These are phyloP conservation scores for Acanthamoeba triangularis DNA, from an alignment of 208 protist genomes.

Conservation along the genomic window DNA sequence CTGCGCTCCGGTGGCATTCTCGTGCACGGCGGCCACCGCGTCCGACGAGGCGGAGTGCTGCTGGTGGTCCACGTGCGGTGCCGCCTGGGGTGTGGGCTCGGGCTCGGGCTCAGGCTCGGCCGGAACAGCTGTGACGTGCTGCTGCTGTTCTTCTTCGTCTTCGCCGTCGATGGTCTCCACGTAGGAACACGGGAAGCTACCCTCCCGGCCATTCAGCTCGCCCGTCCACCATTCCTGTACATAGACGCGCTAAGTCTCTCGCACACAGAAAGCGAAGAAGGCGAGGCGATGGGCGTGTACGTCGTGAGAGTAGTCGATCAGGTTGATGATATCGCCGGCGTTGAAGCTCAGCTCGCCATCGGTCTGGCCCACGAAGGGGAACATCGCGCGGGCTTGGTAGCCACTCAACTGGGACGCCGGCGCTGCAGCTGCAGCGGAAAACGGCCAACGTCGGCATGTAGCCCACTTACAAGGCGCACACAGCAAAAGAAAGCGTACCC, in stretches of 20 bases:
- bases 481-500: background rate
- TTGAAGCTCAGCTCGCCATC: slow-evolving; percentile 6
- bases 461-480: too few species aligned
- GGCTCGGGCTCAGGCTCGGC: background rate
- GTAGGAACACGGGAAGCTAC: slow-evolving; percentile 32
- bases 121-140: background rate
- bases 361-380: background rate
- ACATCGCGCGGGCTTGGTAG: slow-evolving; percentile 4
- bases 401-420: background rate
- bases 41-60: background rate
- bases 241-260: background rate
- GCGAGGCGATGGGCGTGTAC: background rate
- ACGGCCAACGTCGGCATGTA: background rate
- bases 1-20: background rate
- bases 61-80: too few species aligned
- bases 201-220: background rate
- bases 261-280: background rate
- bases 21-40: too few species aligned
- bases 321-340: slow-evolving; percentile 17
- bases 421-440: background rate
- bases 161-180: background rate
- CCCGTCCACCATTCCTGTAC: slow-evolving; percentile 21
- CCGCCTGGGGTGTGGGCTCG: background rate
- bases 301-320: background rate
- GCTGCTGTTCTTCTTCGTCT: background rate